These are phyloP conservation scores for Eremochloa ophiuroides DNA, from an alignment of 176 grass and related monocot species.

Conservation along the genomic window DNA sequence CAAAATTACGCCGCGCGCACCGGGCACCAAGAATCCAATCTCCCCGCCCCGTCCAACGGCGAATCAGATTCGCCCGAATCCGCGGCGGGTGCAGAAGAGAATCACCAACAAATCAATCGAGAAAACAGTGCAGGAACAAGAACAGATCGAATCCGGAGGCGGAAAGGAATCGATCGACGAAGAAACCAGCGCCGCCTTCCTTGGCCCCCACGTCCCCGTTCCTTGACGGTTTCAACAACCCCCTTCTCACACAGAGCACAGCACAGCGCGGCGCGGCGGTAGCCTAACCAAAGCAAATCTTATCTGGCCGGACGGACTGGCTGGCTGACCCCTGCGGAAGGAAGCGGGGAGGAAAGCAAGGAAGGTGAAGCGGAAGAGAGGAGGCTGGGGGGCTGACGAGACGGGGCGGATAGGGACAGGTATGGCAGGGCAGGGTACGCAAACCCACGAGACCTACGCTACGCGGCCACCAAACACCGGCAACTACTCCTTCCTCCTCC, in stretches of 20 bases:
- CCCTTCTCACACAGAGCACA: neutral
- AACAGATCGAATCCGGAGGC: conserved; percentile 1
- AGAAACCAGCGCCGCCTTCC: conserved; percentile 18
- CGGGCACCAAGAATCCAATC: conserved; percentile 34
- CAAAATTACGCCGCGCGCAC: conserved; percentile 15
- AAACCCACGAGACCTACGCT: conserved; percentile 31
- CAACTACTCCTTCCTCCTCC: neutral
- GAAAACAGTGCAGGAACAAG: neutral
- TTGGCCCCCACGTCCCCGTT: conserved; percentile 16
- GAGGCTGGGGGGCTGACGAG: neutral
- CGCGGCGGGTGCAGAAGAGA: neutral
- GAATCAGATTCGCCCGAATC: conserved; percentile 44
- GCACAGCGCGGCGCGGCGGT: neutral
- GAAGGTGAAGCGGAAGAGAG: neutral
- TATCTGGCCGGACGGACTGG: conserved; percentile 18
- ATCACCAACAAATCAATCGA: conserved; percentile 3
- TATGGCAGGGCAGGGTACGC: conserved; percentile 38
- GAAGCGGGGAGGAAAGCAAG: neutral
- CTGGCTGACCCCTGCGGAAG: conserved; percentile 14
- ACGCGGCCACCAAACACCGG: conserved; percentile 23
- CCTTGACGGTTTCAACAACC: conserved; percentile 28
- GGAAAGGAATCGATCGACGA: conserved; percentile 17
- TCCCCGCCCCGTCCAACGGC: neutral
- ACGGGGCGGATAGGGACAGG: conserved; percentile 32
- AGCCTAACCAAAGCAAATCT: conserved; percentile 30